phyloP scores from a whole-genome alignment of 345 rosid genomes.

The Murraya koenigii region DNA sequence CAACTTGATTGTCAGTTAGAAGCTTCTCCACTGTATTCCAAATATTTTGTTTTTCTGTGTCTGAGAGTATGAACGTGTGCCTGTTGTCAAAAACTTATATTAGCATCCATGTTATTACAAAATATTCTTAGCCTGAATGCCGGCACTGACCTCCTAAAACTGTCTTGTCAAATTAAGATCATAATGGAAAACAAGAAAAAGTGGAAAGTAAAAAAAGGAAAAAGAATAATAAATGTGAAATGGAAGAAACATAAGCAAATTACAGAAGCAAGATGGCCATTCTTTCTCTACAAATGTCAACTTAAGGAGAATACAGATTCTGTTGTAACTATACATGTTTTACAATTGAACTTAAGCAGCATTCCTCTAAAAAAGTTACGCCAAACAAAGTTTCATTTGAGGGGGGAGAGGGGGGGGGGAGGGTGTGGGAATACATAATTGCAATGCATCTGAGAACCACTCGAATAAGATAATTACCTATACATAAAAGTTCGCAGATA shows the following conservation, averaged over 20 bases:
- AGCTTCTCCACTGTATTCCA: constrained; percentile 83
- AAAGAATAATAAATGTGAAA: not conserved
- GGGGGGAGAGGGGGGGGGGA: too few species aligned
- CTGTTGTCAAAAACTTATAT: constrained; percentile 38
- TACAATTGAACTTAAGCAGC: not conserved
- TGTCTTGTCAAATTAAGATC: not conserved
- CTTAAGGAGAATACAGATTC: constrained; percentile 1
- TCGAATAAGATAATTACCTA: constrained; percentile 49
- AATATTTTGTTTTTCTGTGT: constrained; percentile 63
- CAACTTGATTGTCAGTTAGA: constrained; percentile 92
- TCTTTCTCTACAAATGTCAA: constrained; percentile 5
- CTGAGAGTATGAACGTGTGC: constrained; percentile 83
- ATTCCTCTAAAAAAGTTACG: not conserved
- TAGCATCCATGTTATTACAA: constrained; percentile 11
- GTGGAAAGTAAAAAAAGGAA: not conserved
- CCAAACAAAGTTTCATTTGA: not conserved
- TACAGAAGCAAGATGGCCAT: not conserved
- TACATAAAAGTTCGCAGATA: constrained; percentile 93
- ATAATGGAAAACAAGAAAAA: not conserved
- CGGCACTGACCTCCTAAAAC: not conserved
- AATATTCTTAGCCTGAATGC: constrained; percentile 6
- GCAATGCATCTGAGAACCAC: not conserved
- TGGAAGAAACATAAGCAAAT: not conserved
- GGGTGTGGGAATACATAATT: too few species aligned
- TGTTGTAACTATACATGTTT: not conserved